Base-by-base conservation (phyloP, 352 stramenopile genomes). In the Pythium monospermum region DNA sequence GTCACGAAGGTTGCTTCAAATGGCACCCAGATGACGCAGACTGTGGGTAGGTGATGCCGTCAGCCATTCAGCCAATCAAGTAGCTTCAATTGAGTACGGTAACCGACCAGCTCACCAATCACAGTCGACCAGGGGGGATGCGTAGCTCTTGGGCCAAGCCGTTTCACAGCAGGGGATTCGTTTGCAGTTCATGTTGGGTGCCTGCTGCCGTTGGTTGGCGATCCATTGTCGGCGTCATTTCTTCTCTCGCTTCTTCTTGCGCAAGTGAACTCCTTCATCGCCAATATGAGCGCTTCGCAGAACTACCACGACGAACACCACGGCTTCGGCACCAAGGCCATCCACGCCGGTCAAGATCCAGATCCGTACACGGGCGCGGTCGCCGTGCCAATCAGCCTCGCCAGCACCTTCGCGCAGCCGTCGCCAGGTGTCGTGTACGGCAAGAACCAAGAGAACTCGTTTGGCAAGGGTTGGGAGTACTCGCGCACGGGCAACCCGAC, bases 401-500 rank as follows among this genome's bases (percentile, higher is more conserved):
- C 78, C 57, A 97, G 82, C 53, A 97, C 92, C 26, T 98, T 97
- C 50, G 79, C 79, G 31, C 79, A 91, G 66, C 46, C 68, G 40
- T 91, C 79, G 10, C 79, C 76, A 0, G 79, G 79, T 51, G 76
- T 94, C 36, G 83, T 93, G 35, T 64, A 84, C 50, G 80, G 82
- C 66, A 73, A 75, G 18, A 61, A 73, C 25, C 83, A 95, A 41
- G 61, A 66, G 50, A 97, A 71, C 76, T 97, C 75, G 62, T 98
- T 82, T 54, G 96, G 96, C 45, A 97, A 98, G 64, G 96, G 97
- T 45, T 98, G 85, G 77, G 90, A 91, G 56, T 98, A 98, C 76
- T 96, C 87, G 64, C 87, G 94, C 46, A 83, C 96, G 45, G 96
- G 85, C 62, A 98, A 99, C 71, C 95, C 94, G n/a, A 99, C 94